Percentiles rank a stretch among this genome's conserved stretches.
Conservation (phyloP, 768 basidiomycete species). For the Termitomyces titanicus region DNA sequence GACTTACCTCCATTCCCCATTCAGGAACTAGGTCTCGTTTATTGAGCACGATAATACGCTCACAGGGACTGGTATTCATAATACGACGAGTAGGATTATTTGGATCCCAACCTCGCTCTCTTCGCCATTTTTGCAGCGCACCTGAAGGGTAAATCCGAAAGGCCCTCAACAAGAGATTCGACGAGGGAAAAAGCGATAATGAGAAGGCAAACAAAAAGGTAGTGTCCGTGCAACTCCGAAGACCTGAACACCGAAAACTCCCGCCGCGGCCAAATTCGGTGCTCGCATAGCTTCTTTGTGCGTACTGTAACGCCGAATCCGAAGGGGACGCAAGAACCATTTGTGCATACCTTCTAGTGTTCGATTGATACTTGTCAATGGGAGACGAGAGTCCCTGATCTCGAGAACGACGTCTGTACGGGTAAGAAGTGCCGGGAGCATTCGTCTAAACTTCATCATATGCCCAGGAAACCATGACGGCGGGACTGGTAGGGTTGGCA, state of each 20-base stretch:
- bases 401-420: constrained; percentile 92
- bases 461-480: constrained; percentile 97
- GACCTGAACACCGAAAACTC: not conserved
- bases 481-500: constrained; percentile 54
- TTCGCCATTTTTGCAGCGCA: constrained; percentile 63
- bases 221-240: not conserved
- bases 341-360: constrained; percentile 71
- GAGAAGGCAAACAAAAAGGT: not conserved
- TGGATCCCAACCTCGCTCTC: constrained; percentile 59
- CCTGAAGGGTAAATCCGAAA: constrained; percentile 33
- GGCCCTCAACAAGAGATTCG: not conserved
- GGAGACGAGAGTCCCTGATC: constrained; percentile 88
- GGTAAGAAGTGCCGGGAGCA: constrained; percentile 71
- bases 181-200: not conserved
- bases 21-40: constrained; percentile 89
- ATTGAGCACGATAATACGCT: constrained; percentile 88
- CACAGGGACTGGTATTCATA: constrained; percentile 49
- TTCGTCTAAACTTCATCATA: constrained; percentile 84
- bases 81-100: constrained; percentile 36
- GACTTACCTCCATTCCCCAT: constrained; percentile 81
- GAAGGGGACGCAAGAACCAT: constrained; percentile 23
- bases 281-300: constrained; percentile 4
- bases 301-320: constrained; percentile 13
- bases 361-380: constrained; percentile 90
- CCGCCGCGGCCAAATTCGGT: not conserved